Conservation (phyloP, 1,139 yeast genomes). For the Tardiomyces digboiensis region DNA sequence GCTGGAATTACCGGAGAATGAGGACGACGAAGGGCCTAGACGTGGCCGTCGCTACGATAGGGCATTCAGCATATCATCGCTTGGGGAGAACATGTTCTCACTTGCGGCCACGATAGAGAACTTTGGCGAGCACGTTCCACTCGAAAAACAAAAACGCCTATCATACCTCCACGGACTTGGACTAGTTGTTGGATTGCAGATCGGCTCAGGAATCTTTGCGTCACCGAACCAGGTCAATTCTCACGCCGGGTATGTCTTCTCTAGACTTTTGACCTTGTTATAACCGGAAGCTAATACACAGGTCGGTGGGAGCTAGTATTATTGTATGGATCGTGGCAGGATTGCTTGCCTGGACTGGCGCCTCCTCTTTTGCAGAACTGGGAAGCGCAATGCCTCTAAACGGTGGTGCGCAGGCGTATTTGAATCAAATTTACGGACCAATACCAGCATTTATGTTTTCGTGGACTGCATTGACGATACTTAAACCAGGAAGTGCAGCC, state of each 20-base stretch:
- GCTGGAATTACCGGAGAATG: slow-evolving; percentile 7
- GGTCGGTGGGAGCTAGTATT: slow-evolving; percentile 31
- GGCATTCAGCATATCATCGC: slow-evolving; percentile 18
- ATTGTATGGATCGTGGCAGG: slow-evolving; percentile 32
- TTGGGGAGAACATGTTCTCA: slow-evolving; percentile 22
- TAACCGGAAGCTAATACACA: background rate
- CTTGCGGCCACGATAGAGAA: slow-evolving; percentile 22
- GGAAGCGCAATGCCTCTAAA: slow-evolving; percentile 33
- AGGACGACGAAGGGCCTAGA: slow-evolving; percentile 3
- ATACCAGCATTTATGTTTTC: slow-evolving; percentile 30
- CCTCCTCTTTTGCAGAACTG: slow-evolving; percentile 33
- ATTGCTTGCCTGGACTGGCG: slow-evolving; percentile 35
- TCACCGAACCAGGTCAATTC: slow-evolving; percentile 32
- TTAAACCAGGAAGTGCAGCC: slow-evolving; percentile 34
- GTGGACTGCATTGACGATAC: slow-evolving; percentile 30
- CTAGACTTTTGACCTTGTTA: background rate
- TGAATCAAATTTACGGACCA: slow-evolving; percentile 31
- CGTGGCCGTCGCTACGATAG: slow-evolving; percentile 8
- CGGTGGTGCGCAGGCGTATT: slow-evolving; percentile 34
- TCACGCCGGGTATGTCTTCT: slow-evolving; percentile 17
- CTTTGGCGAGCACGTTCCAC: slow-evolving; percentile 12
- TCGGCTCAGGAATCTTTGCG: slow-evolving; percentile 36
- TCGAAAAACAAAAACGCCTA: slow-evolving; percentile 24
- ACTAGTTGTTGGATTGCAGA: slow-evolving; percentile 33
- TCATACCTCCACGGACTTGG: slow-evolving; percentile 30